Conservation (phyloP, 1,284 basidiomycete species). For the Golubevia pallescens region DNA sequence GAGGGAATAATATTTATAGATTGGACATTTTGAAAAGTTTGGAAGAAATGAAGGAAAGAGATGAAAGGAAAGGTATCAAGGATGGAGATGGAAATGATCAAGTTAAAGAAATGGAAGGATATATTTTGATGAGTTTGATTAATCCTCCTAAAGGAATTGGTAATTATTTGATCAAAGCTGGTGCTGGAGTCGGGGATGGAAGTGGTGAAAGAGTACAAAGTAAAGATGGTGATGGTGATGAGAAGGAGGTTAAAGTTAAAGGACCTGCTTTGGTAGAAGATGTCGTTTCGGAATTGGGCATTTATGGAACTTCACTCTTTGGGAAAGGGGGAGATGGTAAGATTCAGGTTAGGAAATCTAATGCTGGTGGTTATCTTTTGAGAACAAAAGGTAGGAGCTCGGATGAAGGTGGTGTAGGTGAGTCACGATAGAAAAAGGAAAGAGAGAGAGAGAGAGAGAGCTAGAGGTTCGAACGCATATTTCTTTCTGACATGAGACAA, state of each 20-base stretch:
- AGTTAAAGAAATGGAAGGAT: conserved; percentile 69
- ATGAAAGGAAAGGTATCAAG: conserved; percentile 35
- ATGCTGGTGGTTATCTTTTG: conserved; percentile 81
- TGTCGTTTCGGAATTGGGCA: conserved; percentile 87
- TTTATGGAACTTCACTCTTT: conserved; percentile 88
- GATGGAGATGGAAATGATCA: conserved; percentile 6
- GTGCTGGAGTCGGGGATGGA: conserved; percentile 64
- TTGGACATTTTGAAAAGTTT: conserved; percentile 80
- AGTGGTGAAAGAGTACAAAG: neutral
- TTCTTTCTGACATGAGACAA: no score
- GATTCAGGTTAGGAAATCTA: conserved; percentile 67
- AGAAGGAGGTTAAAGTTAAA: neutral
- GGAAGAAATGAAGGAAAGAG: conserved; percentile 71
- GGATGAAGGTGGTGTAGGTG: conserved; percentile 84
- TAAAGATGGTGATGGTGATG: conserved; percentile 2
- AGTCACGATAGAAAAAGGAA: no score
- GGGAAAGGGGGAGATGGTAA: conserved; percentile 58
- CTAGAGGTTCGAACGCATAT: no score
- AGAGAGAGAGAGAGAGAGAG: no score
- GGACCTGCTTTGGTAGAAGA: conserved; percentile 68
- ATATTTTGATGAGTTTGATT: conserved; percentile 94
- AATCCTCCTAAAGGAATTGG: conserved; percentile 73
- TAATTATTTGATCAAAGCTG: conserved; percentile 77
- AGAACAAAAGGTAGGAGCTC: conserved; percentile 90
- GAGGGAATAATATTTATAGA: conserved; percentile 95